Evolutionary conservation across 495 filamentous ascomycete species (phyloP).

Genomic region (Lasiosphaeria hispida): DNA sequence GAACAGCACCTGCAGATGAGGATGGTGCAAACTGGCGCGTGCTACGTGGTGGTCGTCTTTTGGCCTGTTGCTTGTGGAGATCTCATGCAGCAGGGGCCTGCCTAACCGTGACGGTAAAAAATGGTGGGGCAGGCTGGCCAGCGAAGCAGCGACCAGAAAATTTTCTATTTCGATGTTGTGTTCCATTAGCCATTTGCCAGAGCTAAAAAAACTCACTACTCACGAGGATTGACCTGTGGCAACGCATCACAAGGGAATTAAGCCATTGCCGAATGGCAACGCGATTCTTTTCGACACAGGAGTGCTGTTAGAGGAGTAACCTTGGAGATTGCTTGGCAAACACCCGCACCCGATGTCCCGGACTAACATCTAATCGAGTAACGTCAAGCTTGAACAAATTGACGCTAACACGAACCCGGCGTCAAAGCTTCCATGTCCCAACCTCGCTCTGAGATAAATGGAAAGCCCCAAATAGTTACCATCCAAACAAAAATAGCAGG

Average conservation of each 20-base stretch:
- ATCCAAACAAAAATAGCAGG: too few species aligned
- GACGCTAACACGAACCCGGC: neutral
- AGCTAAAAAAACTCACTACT: neutral
- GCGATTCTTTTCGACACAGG: neutral
- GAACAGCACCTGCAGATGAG: conserved; percentile 17
- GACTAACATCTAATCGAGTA: conserved; percentile 26
- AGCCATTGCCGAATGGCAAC: conserved; percentile 9
- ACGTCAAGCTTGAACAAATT: conserved; percentile 18
- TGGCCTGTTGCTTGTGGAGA: conserved; percentile 34
- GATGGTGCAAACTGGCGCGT: conserved; percentile 32
- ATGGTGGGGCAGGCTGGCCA: conserved; percentile 13
- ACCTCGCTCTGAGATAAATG: neutral
- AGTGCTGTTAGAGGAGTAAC: conserved; percentile 20
- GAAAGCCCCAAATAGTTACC: too few species aligned
- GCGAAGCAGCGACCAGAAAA: neutral
- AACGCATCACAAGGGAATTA: conserved; percentile 14
- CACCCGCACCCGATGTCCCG: conserved; percentile 15
- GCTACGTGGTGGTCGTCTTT: conserved; percentile 48
- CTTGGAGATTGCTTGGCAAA: conserved; percentile 1
- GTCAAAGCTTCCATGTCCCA: neutral
- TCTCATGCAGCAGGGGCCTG: conserved; percentile 23
- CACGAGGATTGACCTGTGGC: conserved; percentile 7
- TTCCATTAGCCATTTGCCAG: conserved; percentile 7
- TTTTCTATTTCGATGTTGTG: conserved; percentile 9
- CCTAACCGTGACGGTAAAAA: conserved; percentile 19